Conservation (phyloP, 2,329 filamentous ascomycete species). For the Ceratocystis papillata region DNA sequence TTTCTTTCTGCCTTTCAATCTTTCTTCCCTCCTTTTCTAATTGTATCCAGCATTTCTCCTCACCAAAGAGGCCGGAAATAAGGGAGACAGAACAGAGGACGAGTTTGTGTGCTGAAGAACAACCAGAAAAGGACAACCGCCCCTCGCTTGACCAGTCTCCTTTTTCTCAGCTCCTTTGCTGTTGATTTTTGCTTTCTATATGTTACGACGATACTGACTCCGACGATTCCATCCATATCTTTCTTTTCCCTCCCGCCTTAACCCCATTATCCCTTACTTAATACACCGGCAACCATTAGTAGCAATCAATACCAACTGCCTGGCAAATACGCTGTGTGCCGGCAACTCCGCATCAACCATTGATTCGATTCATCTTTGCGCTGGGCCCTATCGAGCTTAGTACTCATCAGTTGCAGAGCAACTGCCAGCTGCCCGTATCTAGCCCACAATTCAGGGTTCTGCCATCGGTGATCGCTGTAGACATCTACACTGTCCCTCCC, state of each 20-base stretch:
- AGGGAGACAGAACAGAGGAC: not conserved
- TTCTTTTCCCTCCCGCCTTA: constrained; percentile 18
- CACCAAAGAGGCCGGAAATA: constrained; percentile 1
- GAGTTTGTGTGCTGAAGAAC: not conserved
- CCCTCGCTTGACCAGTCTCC: constrained; percentile 11
- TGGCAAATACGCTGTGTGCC: not conserved
- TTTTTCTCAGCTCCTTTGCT: constrained; percentile 14
- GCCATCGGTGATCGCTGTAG: not conserved
- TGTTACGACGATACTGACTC: constrained; percentile 20
- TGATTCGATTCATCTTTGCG: not conserved
- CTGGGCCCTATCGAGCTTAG: constrained; percentile 8
- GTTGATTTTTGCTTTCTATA: constrained; percentile 20
- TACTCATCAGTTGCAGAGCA: constrained; percentile 4
- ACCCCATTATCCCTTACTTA: constrained; percentile 1
- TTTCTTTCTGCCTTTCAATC: not conserved
- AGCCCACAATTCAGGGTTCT: not conserved
- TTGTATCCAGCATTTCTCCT: constrained; percentile 12
- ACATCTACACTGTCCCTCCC: no score
- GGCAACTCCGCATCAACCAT: not conserved
- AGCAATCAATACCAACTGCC: not conserved
- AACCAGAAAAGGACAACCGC: constrained; percentile 8
- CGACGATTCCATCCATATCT: constrained; percentile 8
- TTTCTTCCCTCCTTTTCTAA: constrained; percentile 14
- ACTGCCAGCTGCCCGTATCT: not conserved
- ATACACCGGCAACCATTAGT: not conserved